A percentile compares a stretch with the other conserved stretches of the same genome.
These are phyloP conservation scores for Ehretia macrophylla DNA, from an alignment of 257 asterid genomes.

Conservation along the genomic window DNA sequence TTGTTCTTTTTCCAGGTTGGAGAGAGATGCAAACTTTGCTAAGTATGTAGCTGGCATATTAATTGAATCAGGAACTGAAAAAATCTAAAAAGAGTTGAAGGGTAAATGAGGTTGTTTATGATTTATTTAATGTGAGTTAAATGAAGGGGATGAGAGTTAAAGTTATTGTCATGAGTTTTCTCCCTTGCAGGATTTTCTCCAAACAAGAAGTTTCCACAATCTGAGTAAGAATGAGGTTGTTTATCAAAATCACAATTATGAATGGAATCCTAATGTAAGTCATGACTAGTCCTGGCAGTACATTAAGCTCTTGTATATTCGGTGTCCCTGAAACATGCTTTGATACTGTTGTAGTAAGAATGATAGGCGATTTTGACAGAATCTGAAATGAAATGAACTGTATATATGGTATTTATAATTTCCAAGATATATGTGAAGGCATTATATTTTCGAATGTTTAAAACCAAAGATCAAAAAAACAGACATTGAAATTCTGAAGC, in stretches of 20 bases:
- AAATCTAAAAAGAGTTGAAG: constrained; percentile 38
- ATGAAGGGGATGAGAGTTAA: constrained; percentile 2
- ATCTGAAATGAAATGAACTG: neutral
- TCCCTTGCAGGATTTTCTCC: constrained; percentile 79
- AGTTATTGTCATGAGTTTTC: constrained; percentile 8
- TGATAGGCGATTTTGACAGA: neutral
- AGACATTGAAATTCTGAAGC: neutral
- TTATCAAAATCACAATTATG: constrained; percentile 53
- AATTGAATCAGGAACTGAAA: constrained; percentile 68
- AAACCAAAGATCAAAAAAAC: neutral
- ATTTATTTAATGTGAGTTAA: neutral
- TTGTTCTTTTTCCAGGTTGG: constrained; percentile 47
- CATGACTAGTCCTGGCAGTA: constrained; percentile 16
- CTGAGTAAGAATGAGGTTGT: constrained; percentile 90
- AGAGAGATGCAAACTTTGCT: constrained; percentile 56
- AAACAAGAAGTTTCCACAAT: constrained; percentile 85
- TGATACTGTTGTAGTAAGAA: neutral
- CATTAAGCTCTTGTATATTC: neutral
- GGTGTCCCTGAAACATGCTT: no score
- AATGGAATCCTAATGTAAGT: constrained; percentile 93
- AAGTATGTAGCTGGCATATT: constrained; percentile 77
- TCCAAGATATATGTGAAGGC: neutral
- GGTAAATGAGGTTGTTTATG: constrained; percentile 36
- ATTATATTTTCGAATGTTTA: neutral
- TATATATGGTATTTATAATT: neutral